Base-by-base conservation (phyloP, 208 protist genomes). In the Crithidia fasciculata region DNA sequence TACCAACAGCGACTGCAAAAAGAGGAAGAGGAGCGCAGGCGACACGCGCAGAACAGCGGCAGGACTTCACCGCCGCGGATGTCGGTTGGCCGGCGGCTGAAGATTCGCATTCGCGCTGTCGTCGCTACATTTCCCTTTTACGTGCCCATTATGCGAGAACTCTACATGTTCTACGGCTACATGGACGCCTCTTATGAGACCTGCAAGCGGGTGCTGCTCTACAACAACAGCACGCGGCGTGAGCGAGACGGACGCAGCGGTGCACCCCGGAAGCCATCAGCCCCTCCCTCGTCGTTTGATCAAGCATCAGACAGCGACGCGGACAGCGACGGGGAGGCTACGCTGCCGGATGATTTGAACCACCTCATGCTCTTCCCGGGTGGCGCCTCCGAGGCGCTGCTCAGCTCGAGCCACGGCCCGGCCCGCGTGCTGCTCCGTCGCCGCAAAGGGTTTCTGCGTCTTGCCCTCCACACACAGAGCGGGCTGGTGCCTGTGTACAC, bases 111-210 rank as follows among this genome's bases (percentile, higher is more conserved):
- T 15, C 82, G 82, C 47, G 73, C 73, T 6, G 81, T 92, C 3
- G 87, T 84, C 19, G 87, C 82, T 4, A 84, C 71, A 3, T 89
- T 92, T 36, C 81, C 74, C 58, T 92, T 92, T 45, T 92, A 85
- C 45, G 64, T 89, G 16, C 84, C 84, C 39, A 53, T 85, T 10
- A 85, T 87, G 72, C 84, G 87, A 2, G 87, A 92, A 60, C 36
- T 87, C 55, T 82, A 85, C 63, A 81, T 92, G 61, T 62, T 76
- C n/a, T 39, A 78, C 47, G 87, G 87, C 45, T 74, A 86, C 55
- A 70, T 89, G 45, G 84, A 89, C 50, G 87, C 87, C 12, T 84
- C 87, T 3, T 81, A 86, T 74, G 47, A 43, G 37, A 74, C 71
- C 8, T 74, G 84, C 72, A 69, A 69, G 72, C 69, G 68, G 7